Evolutionary conservation across 2,329 filamentous ascomycete genomes (phyloP).

Genomic region (Davidsoniella virescens): DNA sequence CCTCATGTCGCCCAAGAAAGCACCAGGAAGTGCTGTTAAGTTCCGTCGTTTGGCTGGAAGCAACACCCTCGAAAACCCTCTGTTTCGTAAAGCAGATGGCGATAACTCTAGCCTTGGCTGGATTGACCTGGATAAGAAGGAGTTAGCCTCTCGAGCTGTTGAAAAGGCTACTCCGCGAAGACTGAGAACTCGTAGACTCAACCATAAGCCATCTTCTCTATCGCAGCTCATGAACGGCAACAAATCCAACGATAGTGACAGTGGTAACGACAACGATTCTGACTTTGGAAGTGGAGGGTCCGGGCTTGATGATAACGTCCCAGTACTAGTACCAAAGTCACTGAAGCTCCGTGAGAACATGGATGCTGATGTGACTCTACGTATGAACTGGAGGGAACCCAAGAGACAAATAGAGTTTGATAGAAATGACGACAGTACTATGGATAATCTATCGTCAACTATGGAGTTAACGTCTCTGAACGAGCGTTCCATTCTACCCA

Average conservation of each 20-base stretch:
- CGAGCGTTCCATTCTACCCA: neutral
- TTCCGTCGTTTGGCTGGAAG: constrained; percentile 9
- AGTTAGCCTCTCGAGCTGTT: neutral
- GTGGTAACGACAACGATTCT: neutral
- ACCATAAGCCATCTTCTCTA: neutral
- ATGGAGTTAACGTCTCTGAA: neutral
- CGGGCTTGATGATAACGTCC: constrained; percentile 3
- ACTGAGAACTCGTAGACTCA: neutral
- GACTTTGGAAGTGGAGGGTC: constrained; percentile 5
- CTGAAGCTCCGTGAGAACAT: constrained; percentile 9
- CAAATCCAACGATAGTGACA: neutral
- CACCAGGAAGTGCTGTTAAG: constrained; percentile 12
- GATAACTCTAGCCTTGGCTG: constrained; percentile 5
- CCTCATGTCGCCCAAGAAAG: constrained; percentile 21
- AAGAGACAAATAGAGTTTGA: neutral
- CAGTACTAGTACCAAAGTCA: constrained; percentile 9
- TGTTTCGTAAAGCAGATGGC: constrained; percentile 6
- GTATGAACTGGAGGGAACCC: constrained; percentile 11
- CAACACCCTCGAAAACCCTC: constrained; percentile 12
- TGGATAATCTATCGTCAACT: neutral
- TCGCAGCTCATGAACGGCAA: neutral
- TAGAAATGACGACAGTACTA: neutral
- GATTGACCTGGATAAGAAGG: constrained; percentile 11
- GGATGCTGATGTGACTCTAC: constrained; percentile 8
- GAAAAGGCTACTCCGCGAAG: neutral